phyloP scores from a whole-genome alignment of 2,329 filamentous ascomycete genomes.

The Coniella vitis region DNA sequence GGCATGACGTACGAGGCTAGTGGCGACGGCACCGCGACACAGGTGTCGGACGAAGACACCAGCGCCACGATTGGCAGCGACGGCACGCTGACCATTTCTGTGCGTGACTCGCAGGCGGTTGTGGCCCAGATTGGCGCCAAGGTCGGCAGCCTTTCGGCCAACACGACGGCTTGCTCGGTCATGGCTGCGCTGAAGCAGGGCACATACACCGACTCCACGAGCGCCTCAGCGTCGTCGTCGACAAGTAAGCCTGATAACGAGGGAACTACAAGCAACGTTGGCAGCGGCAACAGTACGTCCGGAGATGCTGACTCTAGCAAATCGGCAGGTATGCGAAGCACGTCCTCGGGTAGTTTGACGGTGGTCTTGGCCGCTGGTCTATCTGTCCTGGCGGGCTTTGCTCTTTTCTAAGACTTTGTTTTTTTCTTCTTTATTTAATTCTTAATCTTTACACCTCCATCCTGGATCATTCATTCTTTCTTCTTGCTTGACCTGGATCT shows the following conservation, averaged over 20 bases:
- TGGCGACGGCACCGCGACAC: slow-evolving; percentile 31
- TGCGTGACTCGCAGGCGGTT: slow-evolving; percentile 39
- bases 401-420: slow-evolving; percentile 4
- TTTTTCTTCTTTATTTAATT: neutral
- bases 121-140: slow-evolving; percentile 35
- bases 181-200: slow-evolving; percentile 8
- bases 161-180: slow-evolving; percentile 11
- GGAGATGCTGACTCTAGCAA: slow-evolving; percentile 11
- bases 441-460: neutral
- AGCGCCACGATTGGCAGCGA: slow-evolving; percentile 26
- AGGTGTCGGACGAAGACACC: slow-evolving; percentile 26
- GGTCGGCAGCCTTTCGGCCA: slow-evolving; percentile 12
- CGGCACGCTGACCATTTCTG: slow-evolving; percentile 27
- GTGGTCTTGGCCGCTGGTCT: slow-evolving; percentile 9
- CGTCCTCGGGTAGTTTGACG: slow-evolving; percentile 2
- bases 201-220: slow-evolving; percentile 5
- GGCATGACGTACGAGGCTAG: slow-evolving; percentile 38
- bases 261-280: slow-evolving; percentile 3
- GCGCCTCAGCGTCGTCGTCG: slow-evolving; percentile 6
- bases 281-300: slow-evolving; percentile 4
- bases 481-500: neutral
- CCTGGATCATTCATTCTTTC: no score
- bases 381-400: slow-evolving; percentile 9
- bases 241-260: slow-evolving; percentile 15
- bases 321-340: slow-evolving; percentile 2